These are phyloP conservation scores for Abrus pulchellus DNA, from an alignment of 306 rosid genomes.

Conservation along the genomic window DNA sequence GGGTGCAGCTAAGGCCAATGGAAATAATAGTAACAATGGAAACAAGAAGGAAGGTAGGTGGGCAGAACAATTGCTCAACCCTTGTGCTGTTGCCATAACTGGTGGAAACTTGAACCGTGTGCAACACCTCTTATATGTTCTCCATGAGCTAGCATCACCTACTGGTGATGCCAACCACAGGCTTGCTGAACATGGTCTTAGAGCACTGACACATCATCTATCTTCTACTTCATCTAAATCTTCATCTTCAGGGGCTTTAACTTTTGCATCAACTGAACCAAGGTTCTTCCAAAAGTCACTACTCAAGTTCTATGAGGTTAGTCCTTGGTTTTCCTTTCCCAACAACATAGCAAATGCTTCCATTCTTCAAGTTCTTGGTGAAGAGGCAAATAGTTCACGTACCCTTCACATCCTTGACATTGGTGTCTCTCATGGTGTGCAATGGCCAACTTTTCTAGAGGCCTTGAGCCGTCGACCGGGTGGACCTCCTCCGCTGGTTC, in stretches of 20 bases:
- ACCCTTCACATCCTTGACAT: constrained; percentile 86
- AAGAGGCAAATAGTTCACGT: constrained; percentile 51
- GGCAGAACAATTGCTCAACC: constrained; percentile 94
- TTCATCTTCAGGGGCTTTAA: constrained; percentile 51
- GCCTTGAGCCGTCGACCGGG: constrained; percentile 83
- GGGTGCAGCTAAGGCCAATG: constrained; percentile 58
- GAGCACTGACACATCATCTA: constrained; percentile 66
- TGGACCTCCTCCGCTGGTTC: constrained; percentile 86
- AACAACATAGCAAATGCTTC: constrained; percentile 84
- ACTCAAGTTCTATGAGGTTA: constrained; percentile 84
- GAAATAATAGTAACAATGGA: constrained; percentile 66
- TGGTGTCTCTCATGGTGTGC: constrained; percentile 93
- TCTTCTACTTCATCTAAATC: constrained; percentile 55
- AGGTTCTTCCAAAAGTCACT: constrained; percentile 74
- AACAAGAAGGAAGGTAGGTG: constrained; percentile 90
- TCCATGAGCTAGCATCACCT: constrained; percentile 80
- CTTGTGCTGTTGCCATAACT: constrained; percentile 78
- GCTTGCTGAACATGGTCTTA: constrained; percentile 79
- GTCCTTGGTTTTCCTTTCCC: constrained; percentile 95
- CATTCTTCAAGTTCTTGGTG: constrained; percentile 78
- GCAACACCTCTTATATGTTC: constrained; percentile 85
- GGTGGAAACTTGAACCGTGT: constrained; percentile 70
- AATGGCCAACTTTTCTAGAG: constrained; percentile 92
- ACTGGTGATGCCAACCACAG: constrained; percentile 90
- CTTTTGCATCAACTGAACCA: constrained; percentile 75